Evolutionary conservation across 2,329 filamentous ascomycete genomes (phyloP), one percentile per base, ranked within the genome.

Genomic region (Cladophialophora psammophila): DNA sequence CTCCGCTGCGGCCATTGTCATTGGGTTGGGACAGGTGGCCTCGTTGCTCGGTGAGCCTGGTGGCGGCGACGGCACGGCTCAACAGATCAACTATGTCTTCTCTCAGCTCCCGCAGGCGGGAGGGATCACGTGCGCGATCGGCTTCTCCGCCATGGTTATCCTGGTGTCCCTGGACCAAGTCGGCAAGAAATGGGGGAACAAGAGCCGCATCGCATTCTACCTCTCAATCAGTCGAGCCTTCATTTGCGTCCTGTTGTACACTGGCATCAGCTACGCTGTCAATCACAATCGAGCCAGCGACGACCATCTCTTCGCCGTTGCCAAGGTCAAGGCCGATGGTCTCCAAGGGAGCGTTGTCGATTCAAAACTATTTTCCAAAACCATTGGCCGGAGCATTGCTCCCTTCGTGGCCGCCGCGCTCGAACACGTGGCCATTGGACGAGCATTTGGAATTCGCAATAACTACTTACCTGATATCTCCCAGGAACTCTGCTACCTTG

Each of bases 401-500:
- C 86, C 88, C 0, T 86, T 90, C 69, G 83, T 90, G 53, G 87
- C 86, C 8, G 84, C 85, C 2, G 80, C 85, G 0, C 82, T 90
- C 20, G 88, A 90, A 71, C 88, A 90, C 70, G 82, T 89, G 3
- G 87, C 87, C 10, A 88, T 90, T 52, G 88, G 85, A 13, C 87
- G 88, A 60, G 86, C 86, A 0, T 90, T 90, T 71, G 86, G 83
- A 0, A 81, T 87, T 6, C 82, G 83, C 68, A 89, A 90, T 75
- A 82, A 85, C 71, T 90, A 91, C 73, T 80, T 82, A 4, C 86
- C 87, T 50, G 87, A 90, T 69, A 84, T 88, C 69, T 88, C 85
- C 12, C 88, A 90, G 74, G 88, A 90, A 70, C 83, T 90, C 1
- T 86, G 86, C 64, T 90, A 88, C 71, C 84, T 89, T 4, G 88